Base-by-base conservation (phyloP, 169 alveolate genomes). In the Plasmodium inui region DNA sequence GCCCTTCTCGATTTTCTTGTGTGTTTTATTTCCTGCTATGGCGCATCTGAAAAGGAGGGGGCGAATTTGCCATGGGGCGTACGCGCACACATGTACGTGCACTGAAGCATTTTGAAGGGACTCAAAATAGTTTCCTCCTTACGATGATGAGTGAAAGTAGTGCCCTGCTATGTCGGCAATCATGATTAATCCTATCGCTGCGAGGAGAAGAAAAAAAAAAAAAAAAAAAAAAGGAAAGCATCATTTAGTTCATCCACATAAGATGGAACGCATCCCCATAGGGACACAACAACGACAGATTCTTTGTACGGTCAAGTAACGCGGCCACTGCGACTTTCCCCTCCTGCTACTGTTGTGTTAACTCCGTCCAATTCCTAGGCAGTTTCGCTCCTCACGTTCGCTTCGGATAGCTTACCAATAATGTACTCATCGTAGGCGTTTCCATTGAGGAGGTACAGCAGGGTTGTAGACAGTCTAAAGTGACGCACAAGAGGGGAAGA, bases 81-180 rank as follows among this genome's bases (percentile, higher is more conserved):
- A 28, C 28, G 57, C 30, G 28, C 37, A 44, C 14, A 7, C 28
- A 44, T 19, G 26, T 82, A 14, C 19, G 4, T 57, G 14, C 37
- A 82, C 39, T 26, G 41, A 37, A 30, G 39, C 28, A 50, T 83
- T 61, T 34, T 7, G 39, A 44, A 34, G 19, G 4, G 22, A 50
- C 72, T 74, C 32, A 39, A 34, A 61, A 57, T 83, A 32, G 79
- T 88, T 88, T 76, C 72, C 19, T 79, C 72, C 19, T 55, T 91
- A 91, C 95, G 95, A 91, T 81, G 95, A 70, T 50, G 95, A 41
- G 53, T 91, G 95, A 73, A 91, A 37, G 53, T 91, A 91, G 44
- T 91, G 95, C 19, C 95, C 95, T 41, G 82, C 95, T 53, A 91
- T 91, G 46, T 91, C 95, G n/a, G 95, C 95, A 82, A 91, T 91